phyloP scores from a whole-genome alignment of 1,284 basidiomycete genomes.

The Singerocomus rubriflavus region DNA sequence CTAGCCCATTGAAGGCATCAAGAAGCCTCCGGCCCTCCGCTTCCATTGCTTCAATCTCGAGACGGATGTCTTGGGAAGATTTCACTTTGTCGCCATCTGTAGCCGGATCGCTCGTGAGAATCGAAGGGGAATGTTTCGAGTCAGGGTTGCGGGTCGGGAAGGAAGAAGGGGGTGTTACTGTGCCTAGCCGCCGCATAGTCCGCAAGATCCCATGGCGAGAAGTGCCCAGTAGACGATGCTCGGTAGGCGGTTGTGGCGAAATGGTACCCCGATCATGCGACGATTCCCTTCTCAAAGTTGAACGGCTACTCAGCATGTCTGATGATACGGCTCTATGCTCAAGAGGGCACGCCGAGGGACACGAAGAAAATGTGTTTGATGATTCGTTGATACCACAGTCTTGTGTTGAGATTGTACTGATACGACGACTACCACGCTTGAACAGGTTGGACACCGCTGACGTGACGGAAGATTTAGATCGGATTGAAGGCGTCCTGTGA shows the following conservation, averaged over 20 bases:
- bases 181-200: constrained; percentile 24
- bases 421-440: constrained; percentile 49
- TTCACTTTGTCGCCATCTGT: constrained; percentile 52
- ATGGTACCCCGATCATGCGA: constrained; percentile 6
- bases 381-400: constrained; percentile 33
- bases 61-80: constrained; percentile 57
- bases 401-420: constrained; percentile 37
- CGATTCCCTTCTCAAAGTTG: constrained; percentile 12
- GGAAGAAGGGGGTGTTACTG: constrained; percentile 30
- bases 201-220: constrained; percentile 28
- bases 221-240: constrained; percentile 19
- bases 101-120: constrained; percentile 36
- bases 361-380: constrained; percentile 51
- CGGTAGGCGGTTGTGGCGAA: constrained; percentile 16
- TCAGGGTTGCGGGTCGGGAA: constrained; percentile 26
- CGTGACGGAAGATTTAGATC: constrained; percentile 57
- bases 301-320: constrained; percentile 15
- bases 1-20: constrained; percentile 73
- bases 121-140: constrained; percentile 30
- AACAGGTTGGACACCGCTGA: constrained; percentile 61
- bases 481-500: constrained; percentile 54
- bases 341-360: constrained; percentile 43
- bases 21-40: constrained; percentile 63
- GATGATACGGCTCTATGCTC: constrained; percentile 33
- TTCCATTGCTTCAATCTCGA: constrained; percentile 64